Conservation (phyloP, 306 rosid species). For the Canavalia gladiata region DNA sequence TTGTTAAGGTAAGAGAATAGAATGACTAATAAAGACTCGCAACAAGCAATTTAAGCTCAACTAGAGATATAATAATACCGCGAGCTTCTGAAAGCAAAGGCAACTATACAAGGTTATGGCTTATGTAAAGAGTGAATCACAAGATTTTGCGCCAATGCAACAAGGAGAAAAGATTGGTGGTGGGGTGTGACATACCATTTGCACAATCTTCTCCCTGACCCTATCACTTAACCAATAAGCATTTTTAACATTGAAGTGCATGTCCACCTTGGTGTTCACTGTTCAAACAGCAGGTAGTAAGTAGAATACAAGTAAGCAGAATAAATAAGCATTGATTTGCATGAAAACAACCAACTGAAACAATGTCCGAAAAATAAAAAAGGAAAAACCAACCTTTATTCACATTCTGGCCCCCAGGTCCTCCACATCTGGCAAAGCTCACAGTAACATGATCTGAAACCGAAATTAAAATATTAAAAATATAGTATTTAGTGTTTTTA, state of each 20-base stretch:
- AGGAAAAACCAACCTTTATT: conserved; percentile 69
- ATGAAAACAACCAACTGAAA: no score
- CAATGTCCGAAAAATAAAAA: conserved; percentile 26
- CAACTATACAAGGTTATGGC: conserved; percentile 1
- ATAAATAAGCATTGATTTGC: neutral
- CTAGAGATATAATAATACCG: neutral
- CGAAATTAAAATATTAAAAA: neutral
- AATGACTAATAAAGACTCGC: conserved; percentile 16
- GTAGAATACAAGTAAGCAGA: neutral
- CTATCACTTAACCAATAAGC: conserved; percentile 85
- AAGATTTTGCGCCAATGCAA: neutral
- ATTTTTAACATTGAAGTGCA: conserved; percentile 89
- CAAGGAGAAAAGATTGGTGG: neutral
- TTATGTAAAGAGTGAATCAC: conserved; percentile 15
- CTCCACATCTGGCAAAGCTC: conserved; percentile 92
- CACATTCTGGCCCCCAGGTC: conserved; percentile 99
- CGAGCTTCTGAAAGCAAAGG: neutral
- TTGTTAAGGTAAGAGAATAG: neutral
- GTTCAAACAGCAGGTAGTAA: conserved; percentile 41
- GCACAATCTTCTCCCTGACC: conserved; percentile 84
- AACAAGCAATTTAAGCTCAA: neutral
- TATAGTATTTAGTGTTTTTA: no score
- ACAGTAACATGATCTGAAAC: conserved; percentile 80
- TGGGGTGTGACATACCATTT: conserved; percentile 62
- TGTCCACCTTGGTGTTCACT: conserved; percentile 98